Evolutionary conservation across 306 rosid species (phyloP), one percentile per base, ranked within the genome.

Genomic region (Carpinus viminea): DNA sequence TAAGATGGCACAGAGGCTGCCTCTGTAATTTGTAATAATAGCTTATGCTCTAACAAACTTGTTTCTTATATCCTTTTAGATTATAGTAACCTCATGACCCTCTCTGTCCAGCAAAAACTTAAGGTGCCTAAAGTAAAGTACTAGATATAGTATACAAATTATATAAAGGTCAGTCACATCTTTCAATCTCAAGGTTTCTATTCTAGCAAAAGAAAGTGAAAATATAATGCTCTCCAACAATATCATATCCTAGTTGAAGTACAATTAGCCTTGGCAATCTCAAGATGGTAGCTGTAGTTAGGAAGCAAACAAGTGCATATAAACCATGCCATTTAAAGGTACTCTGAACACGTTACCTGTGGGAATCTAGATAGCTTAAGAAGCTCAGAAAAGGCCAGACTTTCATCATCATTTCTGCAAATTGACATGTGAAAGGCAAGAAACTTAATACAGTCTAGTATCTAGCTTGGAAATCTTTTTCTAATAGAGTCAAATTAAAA

Each of bases 281-380:
- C 24, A 57, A 76, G 75, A 73, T 73, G 73, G 68, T 0, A 1
- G 0, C 28, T 56, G 20, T 51, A 24, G n/a, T 28, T 56, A 51
- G 24, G 53, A 53, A 55, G 65, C 10, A 70, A 52, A 17, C 52
- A 65, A 48, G 36, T 46, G 59, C 51, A 20, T 36, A 46, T n/a
- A 52, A 56, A 21, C 54, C 21, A 12, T 17, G 51, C 24, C 2
- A 17, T 52, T 50, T n/a, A 61, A 76, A 71, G 31, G 20, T 16
- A 41, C 70, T 70, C 70, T 45, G 45, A 46, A 47, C 62, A 59
- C 68, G 28, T 72, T 88, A 92, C 97, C 84, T 94, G 97, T 9
- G 96, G 93, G 84, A 89, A 92, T 84, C 97, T 89, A 70, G 98
- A 89, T 62, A 90, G 91, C 76, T 83, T 87, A 76, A 92, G 73